Evolutionary conservation across 306 rosid genomes (phyloP).

Genomic region (Dryas drummondii): DNA sequence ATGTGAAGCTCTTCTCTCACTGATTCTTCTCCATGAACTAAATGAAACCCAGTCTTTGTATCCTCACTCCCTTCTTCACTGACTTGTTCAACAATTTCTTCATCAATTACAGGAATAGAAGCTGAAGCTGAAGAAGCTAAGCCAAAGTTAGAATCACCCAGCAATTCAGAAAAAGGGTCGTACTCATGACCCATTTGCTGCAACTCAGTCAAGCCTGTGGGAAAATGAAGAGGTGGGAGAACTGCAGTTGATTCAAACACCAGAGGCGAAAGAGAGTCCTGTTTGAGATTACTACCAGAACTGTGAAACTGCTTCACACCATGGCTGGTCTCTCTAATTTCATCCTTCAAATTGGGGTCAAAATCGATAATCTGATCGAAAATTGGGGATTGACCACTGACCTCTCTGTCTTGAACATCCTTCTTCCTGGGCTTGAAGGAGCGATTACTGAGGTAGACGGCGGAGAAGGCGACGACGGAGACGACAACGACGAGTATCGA

Average conservation of each 20-base stretch:
- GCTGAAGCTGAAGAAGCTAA: background rate
- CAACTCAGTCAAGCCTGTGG: conserved; percentile 44
- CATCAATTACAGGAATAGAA: conserved; percentile 29
- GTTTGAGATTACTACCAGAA: conserved; percentile 47
- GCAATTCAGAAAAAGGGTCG: conserved; percentile 43
- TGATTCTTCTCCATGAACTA: conserved; percentile 52
- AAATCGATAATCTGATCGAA: conserved; percentile 44
- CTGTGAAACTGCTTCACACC: conserved; percentile 40
- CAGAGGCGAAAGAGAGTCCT: conserved; percentile 42
- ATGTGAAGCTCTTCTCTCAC: conserved; percentile 73
- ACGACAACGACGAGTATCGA: conserved; percentile 48
- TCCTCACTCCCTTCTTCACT: conserved; percentile 32
- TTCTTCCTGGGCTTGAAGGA: conserved; percentile 39
- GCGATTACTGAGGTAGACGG: conserved; percentile 45
- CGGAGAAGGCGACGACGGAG: conserved; percentile 64
- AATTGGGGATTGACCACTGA: background rate
- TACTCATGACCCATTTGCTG: conserved; percentile 13
- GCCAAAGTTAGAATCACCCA: conserved; percentile 27
- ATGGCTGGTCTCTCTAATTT: conserved; percentile 29
- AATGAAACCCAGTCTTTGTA: conserved; percentile 29
- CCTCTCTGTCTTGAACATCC: conserved; percentile 32
- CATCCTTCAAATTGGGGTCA: conserved; percentile 41
- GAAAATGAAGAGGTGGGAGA: conserved; percentile 47
- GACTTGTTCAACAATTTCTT: conserved; percentile 25
- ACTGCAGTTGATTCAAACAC: conserved; percentile 43